Evolutionary conservation across 768 basidiomycete species (phyloP).

Genomic region (Kwoniella sp.): DNA sequence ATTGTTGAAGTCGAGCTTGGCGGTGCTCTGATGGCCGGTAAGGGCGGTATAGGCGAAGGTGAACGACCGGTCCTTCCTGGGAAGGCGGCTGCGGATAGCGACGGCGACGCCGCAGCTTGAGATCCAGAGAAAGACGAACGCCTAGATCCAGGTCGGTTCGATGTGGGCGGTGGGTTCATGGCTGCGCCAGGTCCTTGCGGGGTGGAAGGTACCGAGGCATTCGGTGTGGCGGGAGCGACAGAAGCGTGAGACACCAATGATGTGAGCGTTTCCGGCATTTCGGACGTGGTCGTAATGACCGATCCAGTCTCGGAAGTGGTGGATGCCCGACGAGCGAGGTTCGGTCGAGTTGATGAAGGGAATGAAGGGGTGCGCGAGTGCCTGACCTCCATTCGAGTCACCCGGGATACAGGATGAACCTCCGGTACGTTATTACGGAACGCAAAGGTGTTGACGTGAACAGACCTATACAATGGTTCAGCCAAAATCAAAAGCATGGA

Average conservation of each 20-base stretch:
- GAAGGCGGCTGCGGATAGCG: slow-evolving; percentile 26
- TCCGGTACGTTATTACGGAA: slow-evolving; percentile 77
- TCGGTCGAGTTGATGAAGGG: slow-evolving; percentile 43
- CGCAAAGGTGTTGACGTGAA: slow-evolving; percentile 85
- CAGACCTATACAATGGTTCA: slow-evolving; percentile 55
- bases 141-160: slow-evolving; percentile 38
- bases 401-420: slow-evolving; percentile 85
- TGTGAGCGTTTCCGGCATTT: slow-evolving; percentile 56
- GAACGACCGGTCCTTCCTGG: slow-evolving; percentile 39
- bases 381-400: slow-evolving; percentile 57
- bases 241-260: neutral
- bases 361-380: slow-evolving; percentile 50
- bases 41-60: slow-evolving; percentile 54
- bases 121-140: slow-evolving; percentile 47
- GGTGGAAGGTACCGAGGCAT: slow-evolving; percentile 42
- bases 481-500: neutral
- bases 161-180: slow-evolving; percentile 46
- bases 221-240: slow-evolving; percentile 46
- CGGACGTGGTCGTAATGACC: slow-evolving; percentile 56
- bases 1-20: slow-evolving; percentile 50
- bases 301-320: slow-evolving; percentile 73
- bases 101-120: slow-evolving; percentile 43
- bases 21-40: slow-evolving; percentile 80
- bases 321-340: slow-evolving; percentile 65
- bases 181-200: slow-evolving; percentile 22